Percentiles rank a stretch among this genome's conserved stretches.
Conservation (phyloP, 164 flowering plant genomes). For the Tetrastigma voinierianum region DNA sequence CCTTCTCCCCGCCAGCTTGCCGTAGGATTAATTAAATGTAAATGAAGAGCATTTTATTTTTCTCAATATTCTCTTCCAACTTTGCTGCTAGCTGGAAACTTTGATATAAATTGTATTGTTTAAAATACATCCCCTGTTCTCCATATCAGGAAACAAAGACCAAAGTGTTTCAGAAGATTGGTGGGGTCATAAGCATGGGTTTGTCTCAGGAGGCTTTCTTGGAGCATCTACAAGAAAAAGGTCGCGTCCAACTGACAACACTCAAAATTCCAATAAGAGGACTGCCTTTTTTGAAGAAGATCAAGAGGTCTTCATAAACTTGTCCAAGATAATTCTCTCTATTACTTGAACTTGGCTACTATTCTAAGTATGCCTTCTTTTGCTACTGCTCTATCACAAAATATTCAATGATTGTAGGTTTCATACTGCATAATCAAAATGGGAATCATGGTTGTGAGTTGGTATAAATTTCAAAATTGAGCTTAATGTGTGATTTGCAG, state of each 20-base stretch:
- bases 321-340: constrained; percentile 61
- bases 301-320: constrained; percentile 95
- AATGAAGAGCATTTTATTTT: not conserved
- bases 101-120: not conserved
- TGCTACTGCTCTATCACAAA: not conserved
- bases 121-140: not conserved
- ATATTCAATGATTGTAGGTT: too few relatives aligned
- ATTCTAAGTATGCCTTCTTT: not conserved
- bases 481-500: too few relatives aligned
- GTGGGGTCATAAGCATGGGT: constrained; percentile 93
- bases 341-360: not conserved
- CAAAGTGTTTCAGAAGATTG: constrained; percentile 48
- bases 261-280: constrained; percentile 36
- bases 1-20: too few relatives aligned
- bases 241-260: constrained; percentile 22
- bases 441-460: too few relatives aligned
- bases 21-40: too few relatives aligned
- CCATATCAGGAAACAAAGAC: constrained; percentile 28
- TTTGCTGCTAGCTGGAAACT: not conserved
- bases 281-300: constrained; percentile 77
- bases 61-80: not conserved
- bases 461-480: too few relatives aligned
- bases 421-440: too few relatives aligned
- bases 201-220: constrained; percentile 86
- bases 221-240: constrained; percentile 60